Conservation (phyloP, 805 yeast genomes). For the Starmerella scarabaei region DNA sequence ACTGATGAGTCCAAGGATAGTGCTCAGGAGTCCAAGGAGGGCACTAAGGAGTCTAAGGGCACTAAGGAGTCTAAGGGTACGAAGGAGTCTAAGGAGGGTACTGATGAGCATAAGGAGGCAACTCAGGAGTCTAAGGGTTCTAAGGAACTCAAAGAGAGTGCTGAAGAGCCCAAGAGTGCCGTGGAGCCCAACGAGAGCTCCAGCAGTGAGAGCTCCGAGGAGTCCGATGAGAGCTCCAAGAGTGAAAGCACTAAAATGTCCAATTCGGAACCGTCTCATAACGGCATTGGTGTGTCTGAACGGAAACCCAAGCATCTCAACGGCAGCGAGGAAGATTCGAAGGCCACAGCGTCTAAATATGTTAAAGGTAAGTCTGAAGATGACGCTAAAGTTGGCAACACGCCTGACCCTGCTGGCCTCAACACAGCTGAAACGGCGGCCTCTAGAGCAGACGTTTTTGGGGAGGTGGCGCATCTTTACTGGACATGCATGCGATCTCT, state of each 20-base stretch:
- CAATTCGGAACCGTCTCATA: too few species aligned
- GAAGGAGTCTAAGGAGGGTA: slow-evolving; percentile 5
- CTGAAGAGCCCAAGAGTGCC: slow-evolving; percentile 7
- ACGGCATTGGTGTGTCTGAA: not conserved
- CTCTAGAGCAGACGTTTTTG: not conserved
- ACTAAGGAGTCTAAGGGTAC: not conserved
- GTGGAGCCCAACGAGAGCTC: not conserved
- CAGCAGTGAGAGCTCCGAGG: not conserved
- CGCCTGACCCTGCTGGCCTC: too few species aligned
- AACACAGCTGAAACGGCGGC: not conserved
- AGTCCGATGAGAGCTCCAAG: not conserved
- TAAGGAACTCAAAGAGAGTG: slow-evolving; percentile 8
- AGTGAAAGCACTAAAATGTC: too few species aligned
- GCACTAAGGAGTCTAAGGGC: slow-evolving; percentile 4
- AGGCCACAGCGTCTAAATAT: not conserved
- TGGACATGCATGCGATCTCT: slow-evolving; percentile 6
- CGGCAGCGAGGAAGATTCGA: not conserved
- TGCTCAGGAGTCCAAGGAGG: slow-evolving; percentile 7
- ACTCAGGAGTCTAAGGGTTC: slow-evolving; percentile 13
- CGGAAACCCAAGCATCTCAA: not conserved
- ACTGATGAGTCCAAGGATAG: slow-evolving; percentile 19
- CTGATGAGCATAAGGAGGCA: slow-evolving; percentile 6
- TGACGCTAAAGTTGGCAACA: not conserved
- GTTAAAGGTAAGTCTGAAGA: not conserved
- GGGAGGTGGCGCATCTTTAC: slow-evolving; percentile 3